Conservation (phyloP, 176 grass and related monocot species). For the Oryza glaberrima region DNA sequence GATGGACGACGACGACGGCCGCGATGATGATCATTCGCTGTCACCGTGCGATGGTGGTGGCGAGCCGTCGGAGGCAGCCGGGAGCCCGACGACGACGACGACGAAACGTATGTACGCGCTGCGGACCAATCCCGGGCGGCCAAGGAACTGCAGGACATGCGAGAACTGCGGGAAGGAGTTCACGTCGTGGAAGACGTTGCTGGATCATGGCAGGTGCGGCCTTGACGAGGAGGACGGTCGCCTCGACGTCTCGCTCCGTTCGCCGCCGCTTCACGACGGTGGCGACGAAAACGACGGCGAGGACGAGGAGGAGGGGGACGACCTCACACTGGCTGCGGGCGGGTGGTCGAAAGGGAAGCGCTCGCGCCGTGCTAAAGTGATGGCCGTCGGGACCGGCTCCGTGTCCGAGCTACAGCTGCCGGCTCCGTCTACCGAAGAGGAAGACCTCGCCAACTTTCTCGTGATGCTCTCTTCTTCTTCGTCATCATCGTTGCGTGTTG, state of each 20-base stretch:
- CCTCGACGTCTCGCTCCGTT: neutral
- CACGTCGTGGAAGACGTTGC: constrained; percentile 67
- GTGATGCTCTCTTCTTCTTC: constrained; percentile 57
- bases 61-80: constrained; percentile 15
- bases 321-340: neutral
- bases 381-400: neutral
- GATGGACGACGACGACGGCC: neutral
- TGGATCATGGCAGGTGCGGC: constrained; percentile 63
- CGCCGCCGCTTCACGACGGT: neutral
- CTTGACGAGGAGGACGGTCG: constrained; percentile 12
- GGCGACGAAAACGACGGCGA: neutral
- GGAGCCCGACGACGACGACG: neutral
- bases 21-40: neutral
- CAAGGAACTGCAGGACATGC: constrained; percentile 48
- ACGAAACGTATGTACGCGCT: constrained; percentile 60
- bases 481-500: neutral
- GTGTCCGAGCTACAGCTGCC: neutral
- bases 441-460: constrained; percentile 68
- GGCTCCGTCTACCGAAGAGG: constrained; percentile 52
- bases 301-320: constrained; percentile 22
- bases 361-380: constrained; percentile 52
- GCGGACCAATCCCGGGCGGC: constrained; percentile 55
- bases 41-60: neutral
- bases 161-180: constrained; percentile 77
- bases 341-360: constrained; percentile 67